These are phyloP conservation scores for Purshia tridentata DNA, from an alignment of 306 rosid genomes.

Conservation along the genomic window DNA sequence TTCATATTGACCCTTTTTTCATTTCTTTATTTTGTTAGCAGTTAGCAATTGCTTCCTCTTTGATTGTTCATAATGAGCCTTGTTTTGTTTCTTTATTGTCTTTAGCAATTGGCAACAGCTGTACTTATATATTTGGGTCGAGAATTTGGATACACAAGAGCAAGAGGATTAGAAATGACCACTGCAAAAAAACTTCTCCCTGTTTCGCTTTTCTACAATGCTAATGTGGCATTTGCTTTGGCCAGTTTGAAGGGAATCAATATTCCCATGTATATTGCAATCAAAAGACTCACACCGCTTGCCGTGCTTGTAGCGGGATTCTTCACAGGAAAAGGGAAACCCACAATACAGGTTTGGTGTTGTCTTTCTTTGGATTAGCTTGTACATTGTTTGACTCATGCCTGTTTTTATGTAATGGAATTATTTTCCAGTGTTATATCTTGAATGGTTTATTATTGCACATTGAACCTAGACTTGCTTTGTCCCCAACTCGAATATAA, in stretches of 20 bases:
- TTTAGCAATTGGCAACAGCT: constrained; percentile 76
- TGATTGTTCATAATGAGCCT: constrained; percentile 7
- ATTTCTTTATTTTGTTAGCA: constrained; percentile 31
- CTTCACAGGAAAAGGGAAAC: constrained; percentile 75
- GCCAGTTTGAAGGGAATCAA: constrained; percentile 98
- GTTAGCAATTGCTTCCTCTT: constrained; percentile 44
- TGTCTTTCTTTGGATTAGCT: not conserved
- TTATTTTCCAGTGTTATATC: not conserved
- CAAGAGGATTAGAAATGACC: constrained; percentile 58
- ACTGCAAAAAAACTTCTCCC: constrained; percentile 78
- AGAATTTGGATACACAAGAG: constrained; percentile 68
- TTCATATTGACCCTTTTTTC: not conserved
- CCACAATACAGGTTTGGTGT: constrained; percentile 56
- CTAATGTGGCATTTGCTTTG: constrained; percentile 92
- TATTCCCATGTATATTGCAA: constrained; percentile 96
- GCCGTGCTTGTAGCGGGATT: constrained; percentile 80
- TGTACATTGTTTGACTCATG: not conserved
- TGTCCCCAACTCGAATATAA: not conserved
- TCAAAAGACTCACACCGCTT: constrained; percentile 96
- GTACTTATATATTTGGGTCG: constrained; percentile 72
- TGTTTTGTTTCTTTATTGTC: constrained; percentile 10
- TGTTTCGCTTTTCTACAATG: constrained; percentile 80
- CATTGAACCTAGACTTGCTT: not conserved
- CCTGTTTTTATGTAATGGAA: not conserved
- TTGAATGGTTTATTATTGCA: not conserved